phyloP scores from a whole-genome alignment of 495 filamentous ascomycete species.

The Neurospora cerealis region DNA sequence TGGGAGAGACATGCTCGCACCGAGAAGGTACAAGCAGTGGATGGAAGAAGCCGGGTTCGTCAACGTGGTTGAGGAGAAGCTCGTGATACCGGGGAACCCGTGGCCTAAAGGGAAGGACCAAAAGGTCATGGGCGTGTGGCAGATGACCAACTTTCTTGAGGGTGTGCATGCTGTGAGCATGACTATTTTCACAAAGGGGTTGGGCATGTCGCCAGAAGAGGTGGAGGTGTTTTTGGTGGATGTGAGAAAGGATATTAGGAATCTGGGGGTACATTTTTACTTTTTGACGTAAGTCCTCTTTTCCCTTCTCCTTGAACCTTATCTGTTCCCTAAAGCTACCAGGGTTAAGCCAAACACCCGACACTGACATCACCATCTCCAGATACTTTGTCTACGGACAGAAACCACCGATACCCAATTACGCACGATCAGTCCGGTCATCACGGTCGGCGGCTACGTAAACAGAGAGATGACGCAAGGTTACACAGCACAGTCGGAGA shows the following conservation, averaged over 20 bases:
- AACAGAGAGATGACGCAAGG: not conserved
- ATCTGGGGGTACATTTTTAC: slow-evolving; percentile 40
- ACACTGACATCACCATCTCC: not conserved
- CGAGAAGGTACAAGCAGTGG: slow-evolving; percentile 17
- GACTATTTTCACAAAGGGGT: slow-evolving; percentile 39
- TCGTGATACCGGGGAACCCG: slow-evolving; percentile 40
- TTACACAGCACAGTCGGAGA: not conserved
- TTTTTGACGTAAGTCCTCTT: slow-evolving; percentile 29
- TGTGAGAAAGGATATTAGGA: slow-evolving; percentile 44
- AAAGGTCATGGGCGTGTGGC: slow-evolving; percentile 39
- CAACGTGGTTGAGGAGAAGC: slow-evolving; percentile 32
- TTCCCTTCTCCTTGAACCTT: not conserved
- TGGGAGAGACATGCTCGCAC: slow-evolving; percentile 14
- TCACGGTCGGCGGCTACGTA: not conserved
- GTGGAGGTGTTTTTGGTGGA: slow-evolving; percentile 44
- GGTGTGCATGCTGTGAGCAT: slow-evolving; percentile 41
- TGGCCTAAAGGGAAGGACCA: slow-evolving; percentile 40
- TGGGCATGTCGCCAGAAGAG: slow-evolving; percentile 39
- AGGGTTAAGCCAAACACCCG: not conserved
- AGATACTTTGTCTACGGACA: slow-evolving; percentile 7
- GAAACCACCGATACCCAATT: not conserved
- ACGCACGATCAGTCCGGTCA: not conserved
- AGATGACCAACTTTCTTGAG: slow-evolving; percentile 24
- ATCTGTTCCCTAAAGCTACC: not conserved
- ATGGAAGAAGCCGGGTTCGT: slow-evolving; percentile 33